Evolutionary conservation across 2,329 filamentous ascomycete species (phyloP).

Genomic region (Pleurostoma richardsiae): DNA sequence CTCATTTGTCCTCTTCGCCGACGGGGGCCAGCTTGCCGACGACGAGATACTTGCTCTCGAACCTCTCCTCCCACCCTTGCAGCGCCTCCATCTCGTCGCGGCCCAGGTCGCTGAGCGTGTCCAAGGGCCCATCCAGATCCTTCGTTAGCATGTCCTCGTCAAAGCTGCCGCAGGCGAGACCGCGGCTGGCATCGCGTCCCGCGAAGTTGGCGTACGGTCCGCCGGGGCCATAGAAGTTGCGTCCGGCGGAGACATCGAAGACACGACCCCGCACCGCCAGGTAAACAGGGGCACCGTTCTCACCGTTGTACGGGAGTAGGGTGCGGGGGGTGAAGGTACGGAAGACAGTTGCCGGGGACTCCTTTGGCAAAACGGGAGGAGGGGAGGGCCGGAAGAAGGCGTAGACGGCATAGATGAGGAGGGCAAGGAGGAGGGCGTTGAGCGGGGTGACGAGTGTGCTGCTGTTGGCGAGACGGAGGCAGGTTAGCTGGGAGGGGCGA

Average conservation of each 20-base stretch:
- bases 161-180: constrained; percentile 86
- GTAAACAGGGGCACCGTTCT: constrained; percentile 69
- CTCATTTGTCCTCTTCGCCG: constrained; percentile 27
- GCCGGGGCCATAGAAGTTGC: constrained; percentile 94
- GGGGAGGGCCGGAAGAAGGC: constrained; percentile 43
- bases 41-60: constrained; percentile 90
- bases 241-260: constrained; percentile 82
- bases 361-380: constrained; percentile 41
- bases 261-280: constrained; percentile 87
- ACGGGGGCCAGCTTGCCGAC: constrained; percentile 75
- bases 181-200: constrained; percentile 82
- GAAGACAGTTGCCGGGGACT: constrained; percentile 57
- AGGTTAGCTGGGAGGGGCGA: background rate
- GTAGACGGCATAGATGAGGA: constrained; percentile 56
- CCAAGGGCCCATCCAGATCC: constrained; percentile 78
- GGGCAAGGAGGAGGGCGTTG: constrained; percentile 54
- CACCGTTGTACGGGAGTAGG: constrained; percentile 82
- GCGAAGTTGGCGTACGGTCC: constrained; percentile 97
- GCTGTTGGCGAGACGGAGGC: constrained; percentile 16
- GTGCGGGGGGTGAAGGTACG: constrained; percentile 69
- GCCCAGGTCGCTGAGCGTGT: constrained; percentile 67
- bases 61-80: constrained; percentile 88
- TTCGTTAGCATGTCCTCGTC: constrained; percentile 93
- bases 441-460: constrained; percentile 52
- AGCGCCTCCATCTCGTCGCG: constrained; percentile 77